These are phyloP conservation scores for Amanita molliuscula DNA, from an alignment of 768 basidiomycete genomes.

Conservation along the genomic window DNA sequence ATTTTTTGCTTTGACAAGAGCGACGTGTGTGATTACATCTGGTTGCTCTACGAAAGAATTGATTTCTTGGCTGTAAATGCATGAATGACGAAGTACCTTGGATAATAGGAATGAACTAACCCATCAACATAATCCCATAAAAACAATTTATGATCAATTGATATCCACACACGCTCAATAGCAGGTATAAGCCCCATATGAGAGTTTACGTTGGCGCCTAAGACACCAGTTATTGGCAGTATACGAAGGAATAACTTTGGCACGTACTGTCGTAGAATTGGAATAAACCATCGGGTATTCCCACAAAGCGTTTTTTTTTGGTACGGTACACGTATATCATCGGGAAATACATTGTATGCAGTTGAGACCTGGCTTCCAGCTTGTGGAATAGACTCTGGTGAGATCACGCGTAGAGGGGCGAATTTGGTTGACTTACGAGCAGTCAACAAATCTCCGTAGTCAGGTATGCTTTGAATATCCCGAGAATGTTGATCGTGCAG, in stretches of 20 bases:
- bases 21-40: constrained; percentile 83
- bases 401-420: constrained; percentile 7
- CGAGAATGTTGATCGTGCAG: constrained; percentile 61
- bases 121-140: constrained; percentile 96
- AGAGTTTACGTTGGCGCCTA: constrained; percentile 60
- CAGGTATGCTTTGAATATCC: constrained; percentile 67
- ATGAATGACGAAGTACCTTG: neutral
- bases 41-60: constrained; percentile 87
- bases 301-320: constrained; percentile 65
- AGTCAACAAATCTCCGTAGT: constrained; percentile 58
- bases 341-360: constrained; percentile 69
- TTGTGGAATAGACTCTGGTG: constrained; percentile 14
- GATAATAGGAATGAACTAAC: constrained; percentile 32
- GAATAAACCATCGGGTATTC: constrained; percentile 71
- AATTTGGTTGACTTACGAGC: constrained; percentile 32
- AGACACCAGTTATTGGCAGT: constrained; percentile 8
- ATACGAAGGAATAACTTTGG: neutral
- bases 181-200: constrained; percentile 90
- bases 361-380: constrained; percentile 61
- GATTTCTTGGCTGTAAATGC: constrained; percentile 62
- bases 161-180: constrained; percentile 92
- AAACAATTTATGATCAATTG: constrained; percentile 88
- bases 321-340: constrained; percentile 71
- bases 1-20: constrained; percentile 76
- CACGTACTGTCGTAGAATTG: constrained; percentile 67